Base-by-base conservation (phyloP, 257 asterid species). In the Solanum lycopersicoides region DNA sequence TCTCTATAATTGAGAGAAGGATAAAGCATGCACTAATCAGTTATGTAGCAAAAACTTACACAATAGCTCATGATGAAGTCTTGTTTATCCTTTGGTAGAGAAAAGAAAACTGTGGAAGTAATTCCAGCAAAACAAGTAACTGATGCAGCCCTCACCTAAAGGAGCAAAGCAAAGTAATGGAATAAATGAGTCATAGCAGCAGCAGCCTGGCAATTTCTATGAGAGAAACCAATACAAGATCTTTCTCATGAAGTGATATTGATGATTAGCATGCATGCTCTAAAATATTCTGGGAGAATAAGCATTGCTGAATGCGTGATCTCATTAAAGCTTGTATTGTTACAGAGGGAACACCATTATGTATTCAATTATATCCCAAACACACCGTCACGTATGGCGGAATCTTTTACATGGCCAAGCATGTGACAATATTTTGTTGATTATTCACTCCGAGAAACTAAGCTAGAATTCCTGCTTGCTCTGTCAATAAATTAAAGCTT, bases 51-150 rank as follows among this genome's bases (percentile, higher is more conserved):
- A 12, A 80, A 79, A 92, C 99, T 95, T 93, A 96, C 99, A 80
- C 93, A 92, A 87, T 95, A 91, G 89, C 88, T 87, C 88, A 94
- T 92, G 89, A 94, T 90, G 84, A 93, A 94, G 28, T 94, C 93
- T 93, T 92, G 98, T 89, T 91, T 94, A 84, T 90, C 95, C 93
- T 91, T 87, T 35, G 91, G 95, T 88, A 96, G 92, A 82, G 94
- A 90, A 89, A 87, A 87, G 91, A 94, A 95, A 90, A 94, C 96
- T 6, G 96, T 91, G 59, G 99, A 95, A 91, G 99, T 96, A 92
- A 96, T 91, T 89, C 99, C 99, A 87, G 99, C 98, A 89, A 96
- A 96, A 89, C 99, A 96, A 89, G 99, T 95, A 87, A 96, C 92
- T 76, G 99, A 88, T 86, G 98, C 98, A 90, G 98, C 97, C 93